Evolutionary conservation across 2,329 filamentous ascomycete genomes (phyloP), one percentile per base, ranked within the genome.

Genomic region (Talaromyces sp.): DNA sequence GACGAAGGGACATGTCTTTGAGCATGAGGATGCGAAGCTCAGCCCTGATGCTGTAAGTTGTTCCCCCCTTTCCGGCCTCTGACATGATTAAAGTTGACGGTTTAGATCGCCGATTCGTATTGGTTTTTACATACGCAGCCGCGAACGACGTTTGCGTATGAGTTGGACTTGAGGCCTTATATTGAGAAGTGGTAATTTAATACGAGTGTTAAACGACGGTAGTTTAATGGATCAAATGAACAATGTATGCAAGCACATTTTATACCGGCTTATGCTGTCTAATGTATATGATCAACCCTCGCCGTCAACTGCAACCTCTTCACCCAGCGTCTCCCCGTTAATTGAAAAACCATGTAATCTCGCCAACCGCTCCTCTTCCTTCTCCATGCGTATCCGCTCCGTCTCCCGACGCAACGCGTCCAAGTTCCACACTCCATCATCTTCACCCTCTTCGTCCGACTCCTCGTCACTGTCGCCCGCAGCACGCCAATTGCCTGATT

Each of bases 401-500:
- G 95, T 99, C 83, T 98, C 93, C 72, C 84, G 83, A 66, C 95
- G 86, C 75, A 98, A 80, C 67, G 89, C 92, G 72, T 92, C 89
- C 71, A 97, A 79, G 73, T 97, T 96, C 88, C 89, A 97, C 6
- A 81, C 79, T 59, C 72, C 79, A 62, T 80, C 77, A 11, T 88
- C 88, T 27, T 87, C 81, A 54, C 81, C 75, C 31, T 74, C 77
- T 8, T 80, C 79, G 4, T 57, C 60, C 11, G 52, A 57, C 19
- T 74, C 77, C 9, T 81, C 79, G 11, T 88, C 88, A 19, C 87
- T 87, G 15, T 85, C 84, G 3, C 85, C 85, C 41, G 81, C 83
- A 52, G 45, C 43, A 67, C 88, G 84, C 94, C 94, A 99, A 77
- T 96, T 93, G 73, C 95, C 95, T 78, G 93, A 95, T 81, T 99